Percentiles rank a stretch among this genome's conserved stretches.
Evolutionary conservation across 192 early-diverging fungal species (phyloP).

Genomic region (Funneliformis mosseae): DNA sequence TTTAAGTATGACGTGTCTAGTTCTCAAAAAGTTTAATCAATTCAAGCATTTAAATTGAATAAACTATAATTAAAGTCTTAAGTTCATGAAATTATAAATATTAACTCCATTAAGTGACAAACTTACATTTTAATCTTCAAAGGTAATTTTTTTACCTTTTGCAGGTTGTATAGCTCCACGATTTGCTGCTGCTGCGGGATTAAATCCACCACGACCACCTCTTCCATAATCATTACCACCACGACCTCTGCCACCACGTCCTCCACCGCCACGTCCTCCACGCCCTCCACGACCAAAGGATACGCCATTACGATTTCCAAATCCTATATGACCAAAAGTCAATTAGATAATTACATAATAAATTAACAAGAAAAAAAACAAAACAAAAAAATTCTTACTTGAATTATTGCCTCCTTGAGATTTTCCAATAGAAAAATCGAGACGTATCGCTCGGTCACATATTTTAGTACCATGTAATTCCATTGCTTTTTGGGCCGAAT

Average conservation of each 20-base stretch:
- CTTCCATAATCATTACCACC: not conserved
- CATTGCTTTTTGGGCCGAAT: conserved; percentile 73
- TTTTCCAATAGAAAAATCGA: conserved; percentile 74
- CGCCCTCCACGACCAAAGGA: conserved; percentile 47
- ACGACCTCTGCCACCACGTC: not conserved
- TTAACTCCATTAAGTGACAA: too few relatives aligned
- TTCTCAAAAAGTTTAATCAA: too few relatives aligned
- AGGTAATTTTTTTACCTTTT: conserved; percentile 12
- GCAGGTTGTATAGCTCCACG: conserved; percentile 10
- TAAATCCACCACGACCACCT: not conserved
- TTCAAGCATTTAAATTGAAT: not conserved
- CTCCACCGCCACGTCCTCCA: conserved; percentile 53
- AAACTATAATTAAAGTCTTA: not conserved
- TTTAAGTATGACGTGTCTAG: too few relatives aligned
- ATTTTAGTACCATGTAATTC: conserved; percentile 78
- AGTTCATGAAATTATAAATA: not conserved
- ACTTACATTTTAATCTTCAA: not conserved
- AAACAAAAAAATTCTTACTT: conserved; percentile 3
- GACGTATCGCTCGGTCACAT: conserved; percentile 78
- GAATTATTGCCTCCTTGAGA: conserved; percentile 38
- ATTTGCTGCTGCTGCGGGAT: not conserved
- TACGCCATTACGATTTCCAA: conserved; percentile 49
- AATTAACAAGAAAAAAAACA: not conserved
- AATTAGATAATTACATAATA: conserved; percentile 15
- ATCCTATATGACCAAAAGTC: conserved; percentile 41